Percentiles rank a stretch among this genome's conserved stretches.
Conservation (phyloP, 257 asterid species). For the Paulownia fortunei region DNA sequence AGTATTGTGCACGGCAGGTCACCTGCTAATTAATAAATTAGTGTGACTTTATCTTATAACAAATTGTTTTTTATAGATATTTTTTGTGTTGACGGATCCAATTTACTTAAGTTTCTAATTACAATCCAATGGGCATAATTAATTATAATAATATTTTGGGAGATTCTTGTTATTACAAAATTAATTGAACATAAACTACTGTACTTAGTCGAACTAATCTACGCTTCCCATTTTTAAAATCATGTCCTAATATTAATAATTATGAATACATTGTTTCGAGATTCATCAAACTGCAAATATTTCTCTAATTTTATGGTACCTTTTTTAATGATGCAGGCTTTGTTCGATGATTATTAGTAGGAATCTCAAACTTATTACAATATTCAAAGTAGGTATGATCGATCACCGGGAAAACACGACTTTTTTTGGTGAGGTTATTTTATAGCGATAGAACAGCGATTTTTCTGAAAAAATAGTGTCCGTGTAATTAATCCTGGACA, state of each 20-base stretch:
- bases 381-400: too few species aligned
- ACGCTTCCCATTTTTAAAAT: too few species aligned
- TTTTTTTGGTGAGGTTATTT: neutral
- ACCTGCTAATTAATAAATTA: neutral
- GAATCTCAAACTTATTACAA: too few species aligned
- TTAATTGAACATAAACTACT: neutral
- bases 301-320: too few species aligned
- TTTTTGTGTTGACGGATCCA: slow-evolving; percentile 28
- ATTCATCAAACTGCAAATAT: too few species aligned
- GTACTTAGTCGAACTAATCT: too few species aligned
- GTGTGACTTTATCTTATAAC: neutral
- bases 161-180: neutral
- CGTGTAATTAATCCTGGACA: neutral
- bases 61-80: neutral
- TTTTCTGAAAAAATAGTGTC: neutral
- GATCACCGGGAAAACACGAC: too few species aligned
- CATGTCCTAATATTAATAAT: too few species aligned
- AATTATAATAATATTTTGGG: neutral
- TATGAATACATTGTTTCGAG: too few species aligned
- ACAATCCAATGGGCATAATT: slow-evolving; percentile 17
- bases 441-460: neutral
- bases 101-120: neutral
- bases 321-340: too few species aligned
- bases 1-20: slow-evolving; percentile 20
- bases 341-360: too few species aligned